Conservation (phyloP, 148 eudicot genomes). For the Mesembryanthemum crystallinum region DNA sequence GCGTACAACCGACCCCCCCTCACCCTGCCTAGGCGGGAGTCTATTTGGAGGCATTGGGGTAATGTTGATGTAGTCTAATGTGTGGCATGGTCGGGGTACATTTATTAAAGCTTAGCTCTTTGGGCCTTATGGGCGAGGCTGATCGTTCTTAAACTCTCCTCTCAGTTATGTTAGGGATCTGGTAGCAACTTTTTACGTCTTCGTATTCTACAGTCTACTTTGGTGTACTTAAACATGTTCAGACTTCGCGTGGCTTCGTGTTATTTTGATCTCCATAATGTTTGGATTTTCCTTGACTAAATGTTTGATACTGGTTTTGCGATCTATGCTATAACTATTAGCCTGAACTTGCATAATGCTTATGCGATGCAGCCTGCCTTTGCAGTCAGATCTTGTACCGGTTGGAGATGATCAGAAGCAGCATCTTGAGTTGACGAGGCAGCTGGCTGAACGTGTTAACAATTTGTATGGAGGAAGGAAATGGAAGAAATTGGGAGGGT, state of each 20-base stretch:
- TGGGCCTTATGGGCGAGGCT: no score
- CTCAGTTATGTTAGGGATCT: no score
- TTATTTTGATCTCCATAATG: not conserved
- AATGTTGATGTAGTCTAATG: no score
- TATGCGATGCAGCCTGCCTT: conserved; percentile 51
- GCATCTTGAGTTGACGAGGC: conserved; percentile 90
- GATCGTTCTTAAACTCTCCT: no score
- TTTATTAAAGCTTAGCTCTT: no score
- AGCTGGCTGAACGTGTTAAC: conserved; percentile 93
- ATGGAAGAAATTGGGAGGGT: conserved; percentile 99
- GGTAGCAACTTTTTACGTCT: not conserved
- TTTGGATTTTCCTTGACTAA: not conserved
- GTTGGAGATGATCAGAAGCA: conserved; percentile 99
- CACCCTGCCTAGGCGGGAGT: no score
- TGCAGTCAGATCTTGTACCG: conserved; percentile 99
- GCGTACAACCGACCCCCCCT: no score
- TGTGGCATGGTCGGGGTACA: no score
- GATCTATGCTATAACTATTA: conserved; percentile 18
- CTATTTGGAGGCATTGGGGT: no score
- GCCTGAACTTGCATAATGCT: conserved; percentile 62
- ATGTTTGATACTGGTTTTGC: not conserved
- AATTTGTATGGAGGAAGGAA: conserved; percentile 91
- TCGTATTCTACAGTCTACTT: not conserved
- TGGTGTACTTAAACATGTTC: not conserved
- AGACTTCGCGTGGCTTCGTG: not conserved